Evolutionary conservation across 1,139 yeast species (phyloP), one percentile per base, ranked within the genome.

Genomic region (Yamadazyma pseudoaaseri): DNA sequence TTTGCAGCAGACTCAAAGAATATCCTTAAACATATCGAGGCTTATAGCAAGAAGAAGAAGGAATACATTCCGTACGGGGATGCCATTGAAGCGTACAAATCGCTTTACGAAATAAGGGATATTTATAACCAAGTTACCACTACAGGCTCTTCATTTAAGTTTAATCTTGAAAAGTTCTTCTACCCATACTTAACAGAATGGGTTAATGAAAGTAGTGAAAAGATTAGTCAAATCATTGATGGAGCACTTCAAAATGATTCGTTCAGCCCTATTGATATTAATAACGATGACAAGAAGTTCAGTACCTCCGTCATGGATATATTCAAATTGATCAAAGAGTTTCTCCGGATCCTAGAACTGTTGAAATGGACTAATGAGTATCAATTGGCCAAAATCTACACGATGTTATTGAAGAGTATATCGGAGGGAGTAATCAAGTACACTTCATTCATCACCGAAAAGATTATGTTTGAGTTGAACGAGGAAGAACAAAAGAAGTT

Each of bases 261-360:
- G 0, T 83, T 81, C 55, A 59, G 66, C 39, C 80, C 84, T 0
- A 56, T 79, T 12, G 76, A 76, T 44, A 47, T 68, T 3, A 68
- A 61, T 0, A 57, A 51, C 18, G 71, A 68, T 32, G 54, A 56
- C 8, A 63, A 62, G 36, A 65, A 41, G 39, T 64, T 48, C 35
- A 65, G 72, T 37, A 64, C 77, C 1, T 83, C 92, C 0, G 85
- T 84, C 2, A 55, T 74, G 18, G 95, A 86, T 51, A 70, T 83
- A 15, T 81, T 84, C 53, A 67, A 78, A 6, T 66, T 85, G 49
- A 70, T 85, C 30, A 73, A 73, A 41, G 80, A 81, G 38, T 75
- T 78, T 13, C 52, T 84, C 16, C 58, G 61, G 6, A 64, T 83
- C 12, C 60, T 86, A 31, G 67, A 64, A n/a, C 67, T 62, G 6